Conservation (phyloP, 2,329 filamentous ascomycete genomes). For the Ophiosphaerella herpotricha region DNA sequence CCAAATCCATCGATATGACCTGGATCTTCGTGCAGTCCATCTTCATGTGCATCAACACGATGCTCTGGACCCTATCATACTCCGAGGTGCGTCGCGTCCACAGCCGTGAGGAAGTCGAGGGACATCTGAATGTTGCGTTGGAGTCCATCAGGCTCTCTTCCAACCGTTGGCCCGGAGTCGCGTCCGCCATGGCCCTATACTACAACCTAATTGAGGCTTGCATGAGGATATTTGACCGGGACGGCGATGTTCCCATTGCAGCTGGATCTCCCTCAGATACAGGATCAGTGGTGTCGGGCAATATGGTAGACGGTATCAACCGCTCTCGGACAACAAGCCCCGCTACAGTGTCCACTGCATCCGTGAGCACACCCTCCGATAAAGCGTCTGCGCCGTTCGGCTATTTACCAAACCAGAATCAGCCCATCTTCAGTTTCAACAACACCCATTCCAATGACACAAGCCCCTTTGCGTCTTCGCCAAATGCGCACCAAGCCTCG, state of each 20-base stretch:
- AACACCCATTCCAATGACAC: conserved; percentile 21
- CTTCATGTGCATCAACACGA: conserved; percentile 89
- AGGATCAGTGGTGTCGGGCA: conserved; percentile 47
- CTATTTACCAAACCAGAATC: conserved; percentile 42
- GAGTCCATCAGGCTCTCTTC: conserved; percentile 80
- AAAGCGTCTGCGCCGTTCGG: conserved; percentile 40
- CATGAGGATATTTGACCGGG: conserved; percentile 80
- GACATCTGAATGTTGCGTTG: conserved; percentile 73
- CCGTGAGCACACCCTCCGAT: conserved; percentile 45
- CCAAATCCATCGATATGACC: conserved; percentile 78
- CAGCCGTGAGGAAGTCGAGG: conserved; percentile 73
- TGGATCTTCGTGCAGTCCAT: conserved; percentile 91
- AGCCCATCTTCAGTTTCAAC: conserved; percentile 35
- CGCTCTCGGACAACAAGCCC: conserved; percentile 54
- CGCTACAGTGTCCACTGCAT: conserved; percentile 45
- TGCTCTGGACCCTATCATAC: conserved; percentile 91
- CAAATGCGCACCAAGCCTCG: conserved; percentile 24
- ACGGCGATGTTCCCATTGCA: conserved; percentile 56
- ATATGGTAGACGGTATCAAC: conserved; percentile 48
- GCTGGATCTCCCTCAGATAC: conserved; percentile 54
- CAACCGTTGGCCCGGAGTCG: conserved; percentile 89
- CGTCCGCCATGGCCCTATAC: conserved; percentile 83
- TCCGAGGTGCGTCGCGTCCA: conserved; percentile 77
- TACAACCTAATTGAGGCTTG: conserved; percentile 83
- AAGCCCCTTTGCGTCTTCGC: conserved; percentile 24